These are phyloP conservation scores for Pachyrhizus erosus DNA, from an alignment of 306 rosid genomes.

Conservation along the genomic window DNA sequence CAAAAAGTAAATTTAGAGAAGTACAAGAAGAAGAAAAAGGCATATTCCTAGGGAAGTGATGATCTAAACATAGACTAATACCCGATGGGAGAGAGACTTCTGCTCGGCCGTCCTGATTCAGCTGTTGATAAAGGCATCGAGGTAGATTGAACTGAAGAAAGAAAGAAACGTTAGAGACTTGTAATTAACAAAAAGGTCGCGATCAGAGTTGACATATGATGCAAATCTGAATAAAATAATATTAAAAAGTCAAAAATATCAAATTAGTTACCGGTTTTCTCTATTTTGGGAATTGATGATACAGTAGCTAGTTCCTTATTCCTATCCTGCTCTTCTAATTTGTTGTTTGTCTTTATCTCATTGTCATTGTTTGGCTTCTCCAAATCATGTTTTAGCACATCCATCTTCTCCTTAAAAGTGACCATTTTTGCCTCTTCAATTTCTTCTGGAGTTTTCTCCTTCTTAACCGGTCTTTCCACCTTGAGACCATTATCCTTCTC, in stretches of 20 bases:
- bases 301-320: constrained; percentile 42
- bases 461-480: constrained; percentile 43
- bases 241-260: not conserved
- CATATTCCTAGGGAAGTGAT: constrained; percentile 33
- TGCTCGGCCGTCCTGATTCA: constrained; percentile 51
- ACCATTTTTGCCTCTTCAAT: constrained; percentile 45
- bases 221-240: not conserved
- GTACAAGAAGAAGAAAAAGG: constrained; percentile 34
- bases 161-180: constrained; percentile 36
- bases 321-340: constrained; percentile 44
- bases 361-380: constrained; percentile 49
- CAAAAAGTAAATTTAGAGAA: constrained; percentile 1
- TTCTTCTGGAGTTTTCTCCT: constrained; percentile 42
- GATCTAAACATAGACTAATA: constrained; percentile 36
- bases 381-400: constrained; percentile 48
- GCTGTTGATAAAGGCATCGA: constrained; percentile 50
- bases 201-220: constrained; percentile 33
- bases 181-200: constrained; percentile 34
- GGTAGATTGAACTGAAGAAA: constrained; percentile 47
- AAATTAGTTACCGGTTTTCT: constrained; percentile 60
- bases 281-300: constrained; percentile 43
- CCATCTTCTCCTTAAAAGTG: constrained; percentile 41
- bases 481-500: constrained; percentile 41
- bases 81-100: constrained; percentile 62
- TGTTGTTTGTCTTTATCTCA: constrained; percentile 26